Conservation (phyloP, 2,329 filamentous ascomycete species). For the Fusarium sterilihyphosum region DNA sequence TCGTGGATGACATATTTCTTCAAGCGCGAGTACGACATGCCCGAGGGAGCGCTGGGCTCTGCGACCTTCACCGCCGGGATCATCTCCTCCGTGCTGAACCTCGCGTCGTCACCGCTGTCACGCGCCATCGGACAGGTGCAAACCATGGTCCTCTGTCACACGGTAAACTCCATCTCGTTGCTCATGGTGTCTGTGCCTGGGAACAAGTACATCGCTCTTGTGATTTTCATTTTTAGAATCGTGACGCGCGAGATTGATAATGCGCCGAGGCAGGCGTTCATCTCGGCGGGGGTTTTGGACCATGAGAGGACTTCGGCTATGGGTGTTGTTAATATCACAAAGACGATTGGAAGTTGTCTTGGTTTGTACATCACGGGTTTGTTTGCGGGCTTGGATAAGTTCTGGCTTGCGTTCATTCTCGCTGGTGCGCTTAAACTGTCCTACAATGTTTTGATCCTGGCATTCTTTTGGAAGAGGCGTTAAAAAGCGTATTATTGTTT, state of each 20-base stretch:
- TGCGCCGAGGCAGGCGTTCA: slow-evolving; percentile 35
- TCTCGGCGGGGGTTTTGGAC: slow-evolving; percentile 33
- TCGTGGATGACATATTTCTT: slow-evolving; percentile 42
- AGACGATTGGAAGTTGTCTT: slow-evolving; percentile 35
- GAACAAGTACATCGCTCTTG: slow-evolving; percentile 31
- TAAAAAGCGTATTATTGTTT: neutral
- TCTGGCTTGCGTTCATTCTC: slow-evolving; percentile 38
- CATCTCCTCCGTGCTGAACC: slow-evolving; percentile 35
- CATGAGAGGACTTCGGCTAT: slow-evolving; percentile 36
- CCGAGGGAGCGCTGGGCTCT: slow-evolving; percentile 29
- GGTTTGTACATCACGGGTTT: slow-evolving; percentile 32
- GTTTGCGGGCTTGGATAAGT: slow-evolving; percentile 33
- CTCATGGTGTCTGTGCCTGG: slow-evolving; percentile 33
- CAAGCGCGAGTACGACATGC: slow-evolving; percentile 36
- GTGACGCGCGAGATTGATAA: slow-evolving; percentile 37
- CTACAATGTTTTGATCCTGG: slow-evolving; percentile 36
- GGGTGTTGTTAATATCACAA: slow-evolving; percentile 40
- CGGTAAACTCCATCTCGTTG: slow-evolving; percentile 31
- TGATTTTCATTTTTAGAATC: slow-evolving; percentile 37
- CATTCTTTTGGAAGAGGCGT: slow-evolving; percentile 36
- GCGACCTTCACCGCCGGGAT: slow-evolving; percentile 38
- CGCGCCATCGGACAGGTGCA: slow-evolving; percentile 33
- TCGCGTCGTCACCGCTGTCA: slow-evolving; percentile 30
- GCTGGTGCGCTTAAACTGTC: slow-evolving; percentile 30
- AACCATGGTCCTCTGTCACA: slow-evolving; percentile 39